These are phyloP conservation scores for Pterulicium gracile DNA, from an alignment of 1,284 basidiomycete genomes.

Conservation along the genomic window DNA sequence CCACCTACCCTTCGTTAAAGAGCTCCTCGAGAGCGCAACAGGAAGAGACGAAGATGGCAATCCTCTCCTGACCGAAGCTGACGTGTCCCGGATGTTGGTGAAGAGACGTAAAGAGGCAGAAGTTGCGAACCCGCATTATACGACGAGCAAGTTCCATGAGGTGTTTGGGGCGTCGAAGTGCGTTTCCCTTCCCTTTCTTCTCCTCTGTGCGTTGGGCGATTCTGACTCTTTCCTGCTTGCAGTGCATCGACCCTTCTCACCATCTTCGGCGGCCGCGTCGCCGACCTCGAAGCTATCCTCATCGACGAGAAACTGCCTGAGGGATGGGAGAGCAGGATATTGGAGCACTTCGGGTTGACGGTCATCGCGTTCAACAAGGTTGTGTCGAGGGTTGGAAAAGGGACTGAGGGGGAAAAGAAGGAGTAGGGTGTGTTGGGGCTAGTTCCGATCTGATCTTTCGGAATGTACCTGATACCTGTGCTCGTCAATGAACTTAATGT, in stretches of 20 bases:
- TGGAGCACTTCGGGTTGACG: constrained; percentile 46
- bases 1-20: constrained; percentile 38
- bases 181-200: constrained; percentile 14
- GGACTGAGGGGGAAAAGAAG: not conserved
- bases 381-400: constrained; percentile 33
- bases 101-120: constrained; percentile 49
- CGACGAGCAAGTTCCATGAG: constrained; percentile 36
- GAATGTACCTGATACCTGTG: too few species aligned
- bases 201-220: not conserved
- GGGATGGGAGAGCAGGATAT: constrained; percentile 56
- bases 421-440: too few species aligned
- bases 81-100: constrained; percentile 43
- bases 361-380: constrained; percentile 45
- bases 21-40: constrained; percentile 47
- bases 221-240: constrained; percentile 6
- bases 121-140: constrained; percentile 42
- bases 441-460: too few species aligned
- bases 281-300: constrained; percentile 44
- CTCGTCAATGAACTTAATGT: too few species aligned
- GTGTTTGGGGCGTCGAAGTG: constrained; percentile 61
- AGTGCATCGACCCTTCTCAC: constrained; percentile 48
- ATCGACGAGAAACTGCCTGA: constrained; percentile 57
- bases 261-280: constrained; percentile 51
- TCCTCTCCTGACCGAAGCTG: constrained; percentile 36
- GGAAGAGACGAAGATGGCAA: constrained; percentile 41